These are phyloP conservation scores for Wallacemonas sp. DNA, from an alignment of 208 protist species.

Conservation along the genomic window DNA sequence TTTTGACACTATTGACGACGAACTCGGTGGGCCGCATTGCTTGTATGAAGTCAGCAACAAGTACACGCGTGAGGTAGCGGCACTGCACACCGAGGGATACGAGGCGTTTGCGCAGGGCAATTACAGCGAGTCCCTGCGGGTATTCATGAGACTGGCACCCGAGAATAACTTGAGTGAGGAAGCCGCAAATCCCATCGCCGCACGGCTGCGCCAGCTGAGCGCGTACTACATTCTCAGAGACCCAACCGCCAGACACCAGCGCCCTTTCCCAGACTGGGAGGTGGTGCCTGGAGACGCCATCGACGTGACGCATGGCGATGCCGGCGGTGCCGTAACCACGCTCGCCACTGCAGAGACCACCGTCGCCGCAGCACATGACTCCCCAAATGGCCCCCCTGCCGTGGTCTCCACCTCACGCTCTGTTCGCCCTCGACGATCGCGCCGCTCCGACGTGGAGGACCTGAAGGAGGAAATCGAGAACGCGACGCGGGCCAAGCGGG, in stretches of 20 bases:
- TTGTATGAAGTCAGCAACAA: background rate
- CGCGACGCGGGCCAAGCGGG: conserved; percentile 19
- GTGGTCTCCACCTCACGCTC: too few species aligned
- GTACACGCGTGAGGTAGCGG: background rate
- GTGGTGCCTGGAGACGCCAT: conserved; percentile 18
- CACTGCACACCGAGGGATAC: background rate
- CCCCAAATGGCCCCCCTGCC: too few species aligned
- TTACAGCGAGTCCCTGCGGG: background rate
- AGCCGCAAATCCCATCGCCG: conserved; percentile 1
- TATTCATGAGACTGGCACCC: conserved; percentile 2
- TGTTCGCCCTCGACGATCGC: background rate
- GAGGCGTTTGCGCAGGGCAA: background rate
- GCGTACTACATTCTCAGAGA: background rate
- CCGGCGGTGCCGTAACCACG: too few species aligned
- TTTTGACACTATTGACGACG: conserved; percentile 4
- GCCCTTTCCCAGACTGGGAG: conserved; percentile 28
- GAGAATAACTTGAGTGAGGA: background rate
- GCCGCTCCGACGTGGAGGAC: conserved; percentile 19
- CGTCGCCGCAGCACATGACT: background rate
- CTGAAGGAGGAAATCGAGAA: conserved; percentile 23
- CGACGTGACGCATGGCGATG: too few species aligned
- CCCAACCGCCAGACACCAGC: conserved; percentile 8
- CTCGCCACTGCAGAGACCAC: background rate
- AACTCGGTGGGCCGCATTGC: background rate
- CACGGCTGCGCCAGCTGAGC: conserved; percentile 17